Conservation (phyloP, 495 filamentous ascomycete genomes). For the Talaromyces trachyspermus region DNA sequence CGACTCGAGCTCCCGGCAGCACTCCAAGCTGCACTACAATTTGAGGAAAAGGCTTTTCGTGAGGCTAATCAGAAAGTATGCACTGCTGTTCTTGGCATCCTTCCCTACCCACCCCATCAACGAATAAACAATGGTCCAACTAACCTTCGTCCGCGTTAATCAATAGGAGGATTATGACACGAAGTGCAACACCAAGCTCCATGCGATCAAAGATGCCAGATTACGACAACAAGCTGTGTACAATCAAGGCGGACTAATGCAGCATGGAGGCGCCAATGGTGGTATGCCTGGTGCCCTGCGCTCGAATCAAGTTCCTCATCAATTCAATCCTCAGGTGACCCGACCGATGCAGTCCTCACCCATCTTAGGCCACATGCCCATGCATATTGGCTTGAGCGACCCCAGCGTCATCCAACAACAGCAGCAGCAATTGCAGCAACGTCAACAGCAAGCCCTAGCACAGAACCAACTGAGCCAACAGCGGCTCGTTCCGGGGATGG, state of each 20-base stretch:
- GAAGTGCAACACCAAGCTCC: slow-evolving; percentile 40
- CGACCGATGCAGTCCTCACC: slow-evolving; percentile 46
- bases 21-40: slow-evolving; percentile 39
- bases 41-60: slow-evolving; percentile 41
- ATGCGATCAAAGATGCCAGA: slow-evolving; percentile 40
- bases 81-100: too few relatives aligned
- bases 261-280: slow-evolving; percentile 21
- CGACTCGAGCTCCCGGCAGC: slow-evolving; percentile 32
- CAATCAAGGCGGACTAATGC: slow-evolving; percentile 32
- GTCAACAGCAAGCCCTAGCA: slow-evolving; percentile 25
- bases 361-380: slow-evolving; percentile 35
- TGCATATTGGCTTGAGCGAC: slow-evolving; percentile 40
- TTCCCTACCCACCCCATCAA: not conserved
- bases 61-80: slow-evolving; percentile 38
- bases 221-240: slow-evolving; percentile 34
- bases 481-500: slow-evolving; percentile 21
- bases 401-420: slow-evolving; percentile 32
- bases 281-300: slow-evolving; percentile 23
- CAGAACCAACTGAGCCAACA: slow-evolving; percentile 25
- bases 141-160: slow-evolving; percentile 1
- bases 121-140: not conserved
- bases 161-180: slow-evolving; percentile 39
- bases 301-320: slow-evolving; percentile 31
- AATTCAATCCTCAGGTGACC: slow-evolving; percentile 47
- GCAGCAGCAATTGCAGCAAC: slow-evolving; percentile 31